Conservation (phyloP, 1,284 basidiomycete genomes). For the Psilocybe mexicana region DNA sequence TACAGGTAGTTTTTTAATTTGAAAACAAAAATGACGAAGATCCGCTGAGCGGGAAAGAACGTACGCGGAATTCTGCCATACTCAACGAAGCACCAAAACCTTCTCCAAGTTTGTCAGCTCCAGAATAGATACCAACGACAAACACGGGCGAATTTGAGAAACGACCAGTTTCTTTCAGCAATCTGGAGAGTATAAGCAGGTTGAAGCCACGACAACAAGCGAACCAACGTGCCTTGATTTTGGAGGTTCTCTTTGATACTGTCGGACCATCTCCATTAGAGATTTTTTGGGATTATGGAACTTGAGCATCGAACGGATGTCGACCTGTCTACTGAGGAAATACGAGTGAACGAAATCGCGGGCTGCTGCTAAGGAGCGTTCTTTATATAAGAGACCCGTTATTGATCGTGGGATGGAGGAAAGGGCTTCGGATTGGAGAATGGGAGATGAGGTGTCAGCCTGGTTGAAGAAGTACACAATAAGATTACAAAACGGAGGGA, state of each 20-base stretch:
- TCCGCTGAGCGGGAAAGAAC: slow-evolving; percentile 24
- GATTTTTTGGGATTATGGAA: slow-evolving; percentile 87
- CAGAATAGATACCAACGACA: slow-evolving; percentile 92
- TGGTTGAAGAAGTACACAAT: slow-evolving; percentile 26
- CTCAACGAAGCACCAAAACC: slow-evolving; percentile 90
- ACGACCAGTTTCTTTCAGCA: slow-evolving; percentile 92
- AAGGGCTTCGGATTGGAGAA: slow-evolving; percentile 72
- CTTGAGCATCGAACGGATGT: slow-evolving; percentile 84
- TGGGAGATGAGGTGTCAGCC: slow-evolving; percentile 52
- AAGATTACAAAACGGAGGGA: slow-evolving; percentile 2
- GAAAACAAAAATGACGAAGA: slow-evolving; percentile 5
- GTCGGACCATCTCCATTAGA: slow-evolving; percentile 73
- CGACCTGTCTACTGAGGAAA: slow-evolving; percentile 82
- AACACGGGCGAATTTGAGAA: slow-evolving; percentile 89
- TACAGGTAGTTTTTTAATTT: slow-evolving; percentile 26
- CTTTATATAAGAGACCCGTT: slow-evolving; percentile 75
- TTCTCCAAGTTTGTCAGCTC: slow-evolving; percentile 88
- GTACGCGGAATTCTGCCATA: slow-evolving; percentile 94
- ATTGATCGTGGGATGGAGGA: slow-evolving; percentile 75
- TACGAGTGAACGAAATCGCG: slow-evolving; percentile 84
- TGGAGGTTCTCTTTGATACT: slow-evolving; percentile 74
- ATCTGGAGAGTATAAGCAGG: slow-evolving; percentile 39
- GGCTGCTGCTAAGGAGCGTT: slow-evolving; percentile 78
- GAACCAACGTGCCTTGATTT: slow-evolving; percentile 60
- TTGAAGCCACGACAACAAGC: not conserved